Conservation (phyloP, 805 yeast species). For the Zygosaccharomyces pseudorouxii region DNA sequence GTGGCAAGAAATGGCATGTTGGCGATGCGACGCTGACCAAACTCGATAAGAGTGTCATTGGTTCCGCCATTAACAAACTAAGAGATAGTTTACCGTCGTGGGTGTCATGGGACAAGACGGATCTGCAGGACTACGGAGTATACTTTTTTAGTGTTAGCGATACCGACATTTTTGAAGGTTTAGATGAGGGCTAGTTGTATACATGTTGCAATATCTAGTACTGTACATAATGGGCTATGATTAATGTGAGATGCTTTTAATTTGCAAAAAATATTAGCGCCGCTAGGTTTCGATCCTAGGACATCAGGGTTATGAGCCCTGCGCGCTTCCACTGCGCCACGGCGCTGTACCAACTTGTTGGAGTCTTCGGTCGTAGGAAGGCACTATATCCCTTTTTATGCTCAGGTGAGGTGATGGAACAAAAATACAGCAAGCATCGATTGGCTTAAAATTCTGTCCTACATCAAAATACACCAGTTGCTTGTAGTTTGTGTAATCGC, state of each 20-base stretch:
- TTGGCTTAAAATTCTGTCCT: too few species aligned
- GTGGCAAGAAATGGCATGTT: slow-evolving; percentile 9
- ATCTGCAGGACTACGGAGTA: slow-evolving; percentile 8
- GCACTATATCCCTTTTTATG: neutral
- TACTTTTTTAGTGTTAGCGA: slow-evolving; percentile 11
- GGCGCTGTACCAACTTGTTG: slow-evolving; percentile 50
- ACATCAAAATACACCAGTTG: too few species aligned
- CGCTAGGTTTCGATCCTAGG: slow-evolving; percentile 96
- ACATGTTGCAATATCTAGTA: too few species aligned
- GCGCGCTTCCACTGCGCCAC: slow-evolving; percentile 99
- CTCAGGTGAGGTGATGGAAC: too few species aligned
- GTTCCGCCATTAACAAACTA: slow-evolving; percentile 4
- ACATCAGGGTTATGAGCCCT: slow-evolving; percentile 99
- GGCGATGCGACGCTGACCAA: slow-evolving; percentile 9
- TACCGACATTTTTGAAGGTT: slow-evolving; percentile 11
- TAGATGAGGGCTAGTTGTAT: neutral
- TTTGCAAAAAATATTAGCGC: too few species aligned
- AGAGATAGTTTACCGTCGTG: slow-evolving; percentile 6
- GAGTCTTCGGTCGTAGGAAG: neutral
- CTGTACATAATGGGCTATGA: too few species aligned
- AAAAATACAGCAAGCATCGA: too few species aligned
- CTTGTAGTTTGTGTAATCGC: too few species aligned
- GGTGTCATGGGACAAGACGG: neutral
- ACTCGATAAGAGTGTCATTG: slow-evolving; percentile 7
- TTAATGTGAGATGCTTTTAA: too few species aligned